Percentiles rank a stretch among this genome's conserved stretches.
phyloP scores from a whole-genome alignment of 2,329 filamentous ascomycete species.

The Ilyonectria mors-panacis region DNA sequence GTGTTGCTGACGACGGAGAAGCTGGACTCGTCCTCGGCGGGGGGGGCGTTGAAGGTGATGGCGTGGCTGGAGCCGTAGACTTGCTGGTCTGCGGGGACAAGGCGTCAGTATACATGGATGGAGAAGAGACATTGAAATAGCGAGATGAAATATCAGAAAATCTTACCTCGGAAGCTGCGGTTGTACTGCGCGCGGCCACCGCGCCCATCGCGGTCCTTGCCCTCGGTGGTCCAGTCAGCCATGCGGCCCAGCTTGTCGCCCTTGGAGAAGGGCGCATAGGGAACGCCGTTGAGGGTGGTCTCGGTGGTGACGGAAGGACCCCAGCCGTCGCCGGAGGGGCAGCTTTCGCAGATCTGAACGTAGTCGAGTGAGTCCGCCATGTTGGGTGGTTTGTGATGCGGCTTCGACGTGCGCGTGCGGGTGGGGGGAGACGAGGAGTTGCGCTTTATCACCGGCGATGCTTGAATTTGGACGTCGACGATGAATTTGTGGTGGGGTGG shows the following conservation, averaged over 20 bases:
- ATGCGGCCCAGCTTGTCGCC: slow-evolving; percentile 98
- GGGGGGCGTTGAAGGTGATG: slow-evolving; percentile 90
- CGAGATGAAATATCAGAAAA: neutral
- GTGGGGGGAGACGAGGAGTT: slow-evolving; percentile 39
- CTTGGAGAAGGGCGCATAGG: slow-evolving; percentile 98
- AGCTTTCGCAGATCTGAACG: slow-evolving; percentile 77
- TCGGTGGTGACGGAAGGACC: slow-evolving; percentile 86
- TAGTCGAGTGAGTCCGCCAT: slow-evolving; percentile 71
- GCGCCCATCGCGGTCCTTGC: slow-evolving; percentile 82
- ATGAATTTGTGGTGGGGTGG: slow-evolving; percentile 62
- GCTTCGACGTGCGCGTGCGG: slow-evolving; percentile 31
- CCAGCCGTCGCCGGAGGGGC: slow-evolving; percentile 86
- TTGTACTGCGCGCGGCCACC: slow-evolving; percentile 91
- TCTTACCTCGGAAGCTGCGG: slow-evolving; percentile 89
- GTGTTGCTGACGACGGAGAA: slow-evolving; percentile 99
- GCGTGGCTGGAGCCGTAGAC: slow-evolving; percentile 93
- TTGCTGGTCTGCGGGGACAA: slow-evolving; percentile 81
- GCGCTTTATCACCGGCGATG: slow-evolving; percentile 46
- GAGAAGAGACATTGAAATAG: neutral
- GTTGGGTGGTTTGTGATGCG: slow-evolving; percentile 42
- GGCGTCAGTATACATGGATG: slow-evolving; percentile 25
- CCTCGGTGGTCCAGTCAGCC: slow-evolving; percentile 96
- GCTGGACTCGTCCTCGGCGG: slow-evolving; percentile 94
- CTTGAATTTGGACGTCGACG: slow-evolving; percentile 53
- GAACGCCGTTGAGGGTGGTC: slow-evolving; percentile 93